Evolutionary conservation across 2,329 filamentous ascomycete genomes (phyloP), one percentile per base, ranked within the genome.

Genomic region (Diaporthe velutina): DNA sequence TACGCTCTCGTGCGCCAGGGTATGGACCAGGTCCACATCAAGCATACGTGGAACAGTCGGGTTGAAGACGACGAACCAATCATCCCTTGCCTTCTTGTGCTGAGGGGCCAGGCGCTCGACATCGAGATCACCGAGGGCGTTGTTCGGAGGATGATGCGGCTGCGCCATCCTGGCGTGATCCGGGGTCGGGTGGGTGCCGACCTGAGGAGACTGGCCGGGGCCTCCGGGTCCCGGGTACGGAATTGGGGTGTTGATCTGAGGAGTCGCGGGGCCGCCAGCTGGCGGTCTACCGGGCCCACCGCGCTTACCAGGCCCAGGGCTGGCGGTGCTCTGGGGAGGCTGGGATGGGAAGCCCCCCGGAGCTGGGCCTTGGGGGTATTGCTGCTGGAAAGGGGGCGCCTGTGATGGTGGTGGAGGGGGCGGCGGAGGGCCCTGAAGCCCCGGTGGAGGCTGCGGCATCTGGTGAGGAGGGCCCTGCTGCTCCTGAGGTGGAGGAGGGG

Each of bases 1-100:
- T 4, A 99, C 97, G 80, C 96, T 98, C 82, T 98, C 95, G 81
- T 99, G 97, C 76, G 92, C 91, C 71, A 99, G 90, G 73, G 95
- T 98, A 85, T 98, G 97, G 64, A 98, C 93, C 52, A 99, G 89
- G 78, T 98, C 95, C 71, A 99, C 95, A 82, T 99, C 97, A 70
- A 99, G 88, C 70, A 95, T 92, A 75, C 97, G 95, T 77, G 94
- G 95, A 50, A 98, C 94, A 74, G 93, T 91, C 58, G 96, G 95
- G 85, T 99, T 98, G 89, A 98, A 99, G 78, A 98, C 94, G 58
- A 95, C 96, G 82, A 97, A 98, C 97, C 97, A 99, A 83, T 98
- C 97, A 58, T 91, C 88, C 40, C 95, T 94, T 74, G 95, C 94
- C 82, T 96, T 96, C 89, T 98, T 98, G 77, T 95, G 91, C 79